A percentile compares a stretch with the other conserved stretches of the same genome.
These are phyloP conservation scores for Metschnikowia hibisci DNA, from an alignment of 805 yeast species.

Conservation along the genomic window DNA sequence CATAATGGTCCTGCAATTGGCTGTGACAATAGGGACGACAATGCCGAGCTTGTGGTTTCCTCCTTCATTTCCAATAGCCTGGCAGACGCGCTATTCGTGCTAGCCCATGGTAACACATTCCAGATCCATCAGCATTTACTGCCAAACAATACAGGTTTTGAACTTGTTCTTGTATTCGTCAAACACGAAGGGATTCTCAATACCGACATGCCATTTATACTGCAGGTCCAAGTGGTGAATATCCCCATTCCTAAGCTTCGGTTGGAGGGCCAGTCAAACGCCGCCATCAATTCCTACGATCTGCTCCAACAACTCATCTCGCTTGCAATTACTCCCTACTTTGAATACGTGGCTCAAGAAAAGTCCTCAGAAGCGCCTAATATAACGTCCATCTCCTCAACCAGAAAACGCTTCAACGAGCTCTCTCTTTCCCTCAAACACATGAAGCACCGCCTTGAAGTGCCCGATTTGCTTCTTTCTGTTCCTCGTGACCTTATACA, in stretches of 20 bases:
- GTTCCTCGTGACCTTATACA: conserved; percentile 47
- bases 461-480: conserved; percentile 56
- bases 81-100: conserved; percentile 14
- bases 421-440: conserved; percentile 63
- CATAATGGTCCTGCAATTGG: not conserved
- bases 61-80: conserved; percentile 9
- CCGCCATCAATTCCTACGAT: conserved; percentile 37
- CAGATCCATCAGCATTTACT: conserved; percentile 8
- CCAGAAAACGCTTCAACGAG: conserved; percentile 62
- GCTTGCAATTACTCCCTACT: conserved; percentile 65
- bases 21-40: conserved; percentile 5
- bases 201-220: conserved; percentile 5
- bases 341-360: conserved; percentile 44
- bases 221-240: conserved; percentile 17
- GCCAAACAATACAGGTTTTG: conserved; percentile 1
- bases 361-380: conserved; percentile 7
- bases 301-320: conserved; percentile 55
- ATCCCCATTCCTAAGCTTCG: conserved; percentile 8
- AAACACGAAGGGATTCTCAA: conserved; percentile 11
- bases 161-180: conserved; percentile 10
- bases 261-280: not conserved
- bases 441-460: conserved; percentile 60
- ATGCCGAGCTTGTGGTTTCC: conserved; percentile 3
- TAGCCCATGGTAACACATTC: conserved; percentile 4
- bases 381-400: conserved; percentile 8